Conservation (phyloP, 768 basidiomycete species). For the Suillus hirtellus region DNA sequence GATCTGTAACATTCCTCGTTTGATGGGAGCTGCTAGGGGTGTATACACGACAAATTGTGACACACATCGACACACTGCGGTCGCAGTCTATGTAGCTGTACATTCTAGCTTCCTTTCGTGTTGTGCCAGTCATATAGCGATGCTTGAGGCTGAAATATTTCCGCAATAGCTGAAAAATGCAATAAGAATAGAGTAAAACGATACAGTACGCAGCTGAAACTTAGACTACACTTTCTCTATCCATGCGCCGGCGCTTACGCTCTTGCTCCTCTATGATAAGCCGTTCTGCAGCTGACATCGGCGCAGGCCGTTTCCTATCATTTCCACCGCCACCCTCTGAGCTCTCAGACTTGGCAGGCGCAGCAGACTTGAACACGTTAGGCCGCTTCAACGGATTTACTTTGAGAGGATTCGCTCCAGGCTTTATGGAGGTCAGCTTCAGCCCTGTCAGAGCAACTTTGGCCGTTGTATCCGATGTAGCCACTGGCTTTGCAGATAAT, state of each 20-base stretch:
- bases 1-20: too few species aligned
- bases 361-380: slow-evolving; percentile 67
- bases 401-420: slow-evolving; percentile 58
- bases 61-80: neutral
- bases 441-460: slow-evolving; percentile 41
- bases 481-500: slow-evolving; percentile 56
- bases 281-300: slow-evolving; percentile 81
- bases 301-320: slow-evolving; percentile 62
- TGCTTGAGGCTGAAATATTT: neutral
- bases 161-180: neutral
- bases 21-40: too few species aligned
- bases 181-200: slow-evolving; percentile 11
- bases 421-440: slow-evolving; percentile 56
- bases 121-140: neutral
- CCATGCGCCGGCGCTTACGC: slow-evolving; percentile 80
- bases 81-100: neutral
- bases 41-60: too few species aligned
- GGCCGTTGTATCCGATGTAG: slow-evolving; percentile 29
- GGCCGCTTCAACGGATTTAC: slow-evolving; percentile 70
- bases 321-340: slow-evolving; percentile 37
- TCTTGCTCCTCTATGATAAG: slow-evolving; percentile 91
- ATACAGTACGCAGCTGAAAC: slow-evolving; percentile 13
- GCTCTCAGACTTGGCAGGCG: slow-evolving; percentile 31
- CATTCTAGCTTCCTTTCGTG: neutral
- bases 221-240: slow-evolving; percentile 37